Evolutionary conservation across 2,329 filamentous ascomycete species (phyloP).

Genomic region (Clarireedia sp.): DNA sequence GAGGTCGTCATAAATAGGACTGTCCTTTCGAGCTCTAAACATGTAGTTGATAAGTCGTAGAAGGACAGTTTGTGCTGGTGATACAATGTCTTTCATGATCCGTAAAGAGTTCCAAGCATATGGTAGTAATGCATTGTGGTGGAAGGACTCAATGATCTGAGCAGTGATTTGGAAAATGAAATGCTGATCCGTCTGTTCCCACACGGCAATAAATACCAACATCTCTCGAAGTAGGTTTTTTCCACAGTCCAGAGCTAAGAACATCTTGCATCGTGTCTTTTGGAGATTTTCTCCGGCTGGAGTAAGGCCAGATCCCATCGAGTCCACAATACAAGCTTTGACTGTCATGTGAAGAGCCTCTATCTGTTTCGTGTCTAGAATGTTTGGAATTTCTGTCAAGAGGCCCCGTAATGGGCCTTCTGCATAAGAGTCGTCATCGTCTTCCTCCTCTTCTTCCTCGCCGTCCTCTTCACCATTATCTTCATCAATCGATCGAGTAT

Average conservation of each 20-base stretch:
- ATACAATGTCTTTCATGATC: slow-evolving; percentile 93
- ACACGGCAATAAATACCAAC: slow-evolving; percentile 92
- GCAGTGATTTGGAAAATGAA: slow-evolving; percentile 95
- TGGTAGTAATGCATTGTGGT: slow-evolving; percentile 81
- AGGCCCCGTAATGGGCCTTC: slow-evolving; percentile 75
- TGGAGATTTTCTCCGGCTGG: slow-evolving; percentile 73
- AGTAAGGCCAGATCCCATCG: slow-evolving; percentile 61
- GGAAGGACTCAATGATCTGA: slow-evolving; percentile 88
- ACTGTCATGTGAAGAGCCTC: slow-evolving; percentile 96
- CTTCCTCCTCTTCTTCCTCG: slow-evolving; percentile 59
- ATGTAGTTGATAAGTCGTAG: slow-evolving; percentile 86
- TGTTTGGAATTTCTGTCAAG: slow-evolving; percentile 88
- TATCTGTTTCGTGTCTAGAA: slow-evolving; percentile 88
- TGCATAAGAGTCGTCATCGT: slow-evolving; percentile 71
- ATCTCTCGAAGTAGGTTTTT: slow-evolving; percentile 84
- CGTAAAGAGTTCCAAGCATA: slow-evolving; percentile 88
- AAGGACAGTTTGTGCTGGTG: slow-evolving; percentile 86
- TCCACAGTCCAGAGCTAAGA: slow-evolving; percentile 83
- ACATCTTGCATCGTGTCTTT: slow-evolving; percentile 80
- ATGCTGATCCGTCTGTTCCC: slow-evolving; percentile 89
- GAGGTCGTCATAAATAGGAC: slow-evolving; percentile 36
- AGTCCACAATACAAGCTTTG: slow-evolving; percentile 86
- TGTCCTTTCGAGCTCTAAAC: slow-evolving; percentile 54
- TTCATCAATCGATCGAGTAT: slow-evolving; percentile 32
- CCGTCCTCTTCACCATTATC: slow-evolving; percentile 45